These are phyloP conservation scores for Tolypocladium nubicola DNA, from an alignment of 2,329 filamentous ascomycete species.

Conservation along the genomic window DNA sequence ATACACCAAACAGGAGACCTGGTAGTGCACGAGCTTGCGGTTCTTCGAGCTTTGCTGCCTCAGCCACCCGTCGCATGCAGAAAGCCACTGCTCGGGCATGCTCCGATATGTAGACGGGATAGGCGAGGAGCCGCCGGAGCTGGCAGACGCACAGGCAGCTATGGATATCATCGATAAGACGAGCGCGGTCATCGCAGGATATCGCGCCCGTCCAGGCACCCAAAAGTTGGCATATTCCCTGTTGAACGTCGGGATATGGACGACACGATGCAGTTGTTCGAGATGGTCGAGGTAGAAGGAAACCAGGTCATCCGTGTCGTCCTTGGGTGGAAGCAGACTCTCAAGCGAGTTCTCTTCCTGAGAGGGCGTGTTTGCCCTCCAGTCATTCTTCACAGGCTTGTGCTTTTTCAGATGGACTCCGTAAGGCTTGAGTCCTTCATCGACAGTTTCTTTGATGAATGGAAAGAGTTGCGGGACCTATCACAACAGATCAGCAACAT, in stretches of 20 bases:
- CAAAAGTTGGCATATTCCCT: background rate
- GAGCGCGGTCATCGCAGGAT: background rate
- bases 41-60: background rate
- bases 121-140: background rate
- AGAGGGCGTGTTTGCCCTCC: background rate
- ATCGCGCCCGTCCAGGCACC: background rate
- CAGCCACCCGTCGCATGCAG: background rate
- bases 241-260: background rate
- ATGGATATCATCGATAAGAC: background rate
- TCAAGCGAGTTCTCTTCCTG: background rate
- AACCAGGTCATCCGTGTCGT: background rate
- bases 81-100: background rate
- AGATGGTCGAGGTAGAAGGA: background rate
- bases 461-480: background rate
- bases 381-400: background rate
- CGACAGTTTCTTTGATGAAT: background rate
- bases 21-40: background rate
- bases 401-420: background rate
- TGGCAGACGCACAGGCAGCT: background rate
- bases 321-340: background rate
- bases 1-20: background rate
- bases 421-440: background rate
- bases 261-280: background rate
- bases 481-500: background rate
- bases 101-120: background rate